These are phyloP conservation scores for Kluyveromyces aestuarii DNA, from an alignment of 805 yeast genomes.

Conservation along the genomic window DNA sequence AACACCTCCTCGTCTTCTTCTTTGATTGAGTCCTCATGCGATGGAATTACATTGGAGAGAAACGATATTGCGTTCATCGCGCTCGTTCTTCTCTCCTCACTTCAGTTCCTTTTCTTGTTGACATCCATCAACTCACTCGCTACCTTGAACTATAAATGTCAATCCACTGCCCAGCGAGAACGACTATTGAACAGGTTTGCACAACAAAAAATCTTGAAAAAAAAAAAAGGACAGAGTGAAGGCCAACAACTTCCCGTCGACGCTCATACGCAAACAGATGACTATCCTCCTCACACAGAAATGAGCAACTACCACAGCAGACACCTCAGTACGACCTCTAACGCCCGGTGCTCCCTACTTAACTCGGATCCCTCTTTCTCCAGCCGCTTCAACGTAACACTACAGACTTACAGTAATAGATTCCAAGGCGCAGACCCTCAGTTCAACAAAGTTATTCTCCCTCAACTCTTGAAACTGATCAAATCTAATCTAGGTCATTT, in stretches of 20 bases:
- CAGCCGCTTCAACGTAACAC: neutral
- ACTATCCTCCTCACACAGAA: no score
- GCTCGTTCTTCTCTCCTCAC: neutral
- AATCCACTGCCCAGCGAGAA: no score
- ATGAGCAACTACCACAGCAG: constrained; percentile 2
- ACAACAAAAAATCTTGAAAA: no score
- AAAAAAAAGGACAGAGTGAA: no score
- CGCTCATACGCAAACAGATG: no score
- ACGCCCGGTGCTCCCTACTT: neutral
- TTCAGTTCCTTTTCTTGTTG: neutral
- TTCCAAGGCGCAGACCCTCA: neutral
- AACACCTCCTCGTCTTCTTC: neutral
- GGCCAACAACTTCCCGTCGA: no score
- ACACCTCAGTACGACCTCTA: neutral
- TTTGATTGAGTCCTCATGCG: neutral
- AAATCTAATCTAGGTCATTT: neutral
- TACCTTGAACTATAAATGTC: no score
- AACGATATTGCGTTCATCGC: constrained; percentile 8
- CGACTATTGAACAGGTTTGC: no score
- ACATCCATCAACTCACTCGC: neutral
- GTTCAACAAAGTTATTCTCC: neutral
- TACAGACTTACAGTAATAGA: neutral
- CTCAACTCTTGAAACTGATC: neutral
- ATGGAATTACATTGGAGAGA: constrained; percentile 4
- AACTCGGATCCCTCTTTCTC: neutral